These are phyloP conservation scores for Pseudoscleropodium purum DNA, from an alignment of 225 moss, liverwort and hornwort genomes.

Conservation along the genomic window DNA sequence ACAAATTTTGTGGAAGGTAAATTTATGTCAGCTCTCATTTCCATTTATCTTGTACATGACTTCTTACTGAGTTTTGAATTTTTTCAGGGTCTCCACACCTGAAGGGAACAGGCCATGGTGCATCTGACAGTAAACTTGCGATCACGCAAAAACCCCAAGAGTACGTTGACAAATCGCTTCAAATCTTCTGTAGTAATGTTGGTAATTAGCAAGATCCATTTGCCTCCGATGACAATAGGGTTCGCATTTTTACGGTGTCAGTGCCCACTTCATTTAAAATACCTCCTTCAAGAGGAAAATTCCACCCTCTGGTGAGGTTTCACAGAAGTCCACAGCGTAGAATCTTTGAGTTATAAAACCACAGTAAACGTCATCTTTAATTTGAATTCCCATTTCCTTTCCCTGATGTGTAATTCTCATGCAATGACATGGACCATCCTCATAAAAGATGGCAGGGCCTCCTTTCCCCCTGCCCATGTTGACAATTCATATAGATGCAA, in stretches of 20 bases:
- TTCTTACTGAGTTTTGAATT: background rate
- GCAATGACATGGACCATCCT: background rate
- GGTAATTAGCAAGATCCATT: background rate
- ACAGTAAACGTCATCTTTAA: background rate
- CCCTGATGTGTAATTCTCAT: background rate
- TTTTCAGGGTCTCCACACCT: slow-evolving; percentile 44
- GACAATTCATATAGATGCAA: background rate
- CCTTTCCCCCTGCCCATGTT: too few species aligned
- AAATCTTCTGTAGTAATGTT: background rate
- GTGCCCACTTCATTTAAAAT: background rate
- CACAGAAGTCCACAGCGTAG: background rate
- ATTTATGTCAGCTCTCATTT: background rate
- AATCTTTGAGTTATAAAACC: background rate
- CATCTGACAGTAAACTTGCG: slow-evolving; percentile 35
- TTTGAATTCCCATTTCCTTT: background rate
- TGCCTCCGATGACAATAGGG: background rate
- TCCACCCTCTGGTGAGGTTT: background rate
- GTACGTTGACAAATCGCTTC: slow-evolving; percentile 26
- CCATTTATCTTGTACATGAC: too few species aligned
- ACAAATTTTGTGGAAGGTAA: background rate
- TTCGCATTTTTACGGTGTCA: too few species aligned
- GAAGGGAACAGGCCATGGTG: slow-evolving; percentile 17
- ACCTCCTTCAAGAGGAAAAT: background rate
- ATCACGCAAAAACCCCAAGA: slow-evolving; percentile 38
- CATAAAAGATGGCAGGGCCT: background rate